Base-by-base conservation (phyloP, 2,329 filamentous ascomycete species). In the Drechslerella coelobrocha region DNA sequence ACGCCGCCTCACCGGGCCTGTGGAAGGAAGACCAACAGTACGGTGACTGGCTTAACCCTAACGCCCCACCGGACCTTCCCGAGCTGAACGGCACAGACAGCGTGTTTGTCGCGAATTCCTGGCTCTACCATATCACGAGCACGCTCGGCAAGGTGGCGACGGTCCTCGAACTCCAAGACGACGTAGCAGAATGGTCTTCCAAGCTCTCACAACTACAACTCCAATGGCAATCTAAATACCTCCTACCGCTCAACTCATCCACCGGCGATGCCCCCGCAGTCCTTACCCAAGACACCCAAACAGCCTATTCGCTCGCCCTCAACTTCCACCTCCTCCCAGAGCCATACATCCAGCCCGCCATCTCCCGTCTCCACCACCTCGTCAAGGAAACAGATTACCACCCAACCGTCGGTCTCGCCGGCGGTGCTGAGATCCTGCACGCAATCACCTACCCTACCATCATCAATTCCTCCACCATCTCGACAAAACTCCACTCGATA, bases 31-130 rank as follows among this genome's bases (percentile, higher is more conserved):
- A 73, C 17, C 62, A 76, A 45, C 81, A 83, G 60, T 78, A 78
- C 31, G 78, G 80, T 26, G 82, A 83, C 72, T 83, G 82, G 82
- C 78, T 83, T 1, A 82, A 83, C 57, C 82, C 82, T 0, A 77
- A 78, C 2, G 78, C 82, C 0, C 81, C 82, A 0, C 77, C 79
- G 0, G 77, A 81, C 0, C 72, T 79, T 7, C 78, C 82, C 0
- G 78, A 76, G 1, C 74, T 75, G 17, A 80, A 79, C 0, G 79
- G 77, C 0, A 83, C 81, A 0, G 77, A 80, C 41, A 74, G 77
- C 0, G 75, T 76, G 1, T 77, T 82, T 1, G 81, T 83, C 0
- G 80, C 81, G 0, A 81, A 83, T 61, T 81, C 81, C 1, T 83
- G 82, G 61, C 77, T 83, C 1, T 78, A 82, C 1, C 78, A 79